phyloP scores from a whole-genome alignment of 208 protist genomes.

The Trypanosoma mega region DNA sequence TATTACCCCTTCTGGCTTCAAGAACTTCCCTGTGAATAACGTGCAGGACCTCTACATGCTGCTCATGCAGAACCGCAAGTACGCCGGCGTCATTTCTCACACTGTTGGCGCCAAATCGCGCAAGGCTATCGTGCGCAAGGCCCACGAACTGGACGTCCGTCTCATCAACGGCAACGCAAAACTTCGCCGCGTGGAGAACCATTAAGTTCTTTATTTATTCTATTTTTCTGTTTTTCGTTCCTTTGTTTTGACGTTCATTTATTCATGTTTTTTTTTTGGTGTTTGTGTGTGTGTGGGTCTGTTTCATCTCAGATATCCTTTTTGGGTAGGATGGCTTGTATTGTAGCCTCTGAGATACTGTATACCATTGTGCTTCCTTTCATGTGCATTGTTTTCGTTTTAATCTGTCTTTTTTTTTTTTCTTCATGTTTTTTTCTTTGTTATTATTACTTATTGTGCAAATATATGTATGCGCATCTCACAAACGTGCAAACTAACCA shows the following conservation, averaged over 20 bases:
- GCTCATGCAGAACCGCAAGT: conserved; percentile 99
- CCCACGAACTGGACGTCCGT: conserved; percentile 98
- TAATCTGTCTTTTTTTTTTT: neutral
- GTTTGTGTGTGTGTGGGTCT: too few species aligned
- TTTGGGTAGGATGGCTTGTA: neutral
- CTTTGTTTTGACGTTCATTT: conserved; percentile 5
- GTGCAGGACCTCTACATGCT: conserved; percentile 98
- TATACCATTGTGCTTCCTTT: conserved; percentile 9
- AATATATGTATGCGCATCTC: too few species aligned
- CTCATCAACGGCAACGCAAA: conserved; percentile 96
- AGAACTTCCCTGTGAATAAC: conserved; percentile 96
- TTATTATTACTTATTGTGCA: too few species aligned
- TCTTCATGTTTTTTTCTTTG: neutral
- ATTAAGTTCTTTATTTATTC: conserved; percentile 22
- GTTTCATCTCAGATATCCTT: too few species aligned
- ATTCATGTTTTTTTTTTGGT: conserved; percentile 9
- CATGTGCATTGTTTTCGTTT: conserved; percentile 12
- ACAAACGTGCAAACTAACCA: too few species aligned
- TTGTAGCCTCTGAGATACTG: neutral
- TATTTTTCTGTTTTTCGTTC: conserved; percentile 13
- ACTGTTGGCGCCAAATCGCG: conserved; percentile 94
- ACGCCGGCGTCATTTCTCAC: conserved; percentile 97
- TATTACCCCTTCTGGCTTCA: conserved; percentile 97
- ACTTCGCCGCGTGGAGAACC: conserved; percentile 64
- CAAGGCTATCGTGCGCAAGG: conserved; percentile 97